phyloP scores from a whole-genome alignment of 352 stramenopile species.

The Pythium aphanidermatum region DNA sequence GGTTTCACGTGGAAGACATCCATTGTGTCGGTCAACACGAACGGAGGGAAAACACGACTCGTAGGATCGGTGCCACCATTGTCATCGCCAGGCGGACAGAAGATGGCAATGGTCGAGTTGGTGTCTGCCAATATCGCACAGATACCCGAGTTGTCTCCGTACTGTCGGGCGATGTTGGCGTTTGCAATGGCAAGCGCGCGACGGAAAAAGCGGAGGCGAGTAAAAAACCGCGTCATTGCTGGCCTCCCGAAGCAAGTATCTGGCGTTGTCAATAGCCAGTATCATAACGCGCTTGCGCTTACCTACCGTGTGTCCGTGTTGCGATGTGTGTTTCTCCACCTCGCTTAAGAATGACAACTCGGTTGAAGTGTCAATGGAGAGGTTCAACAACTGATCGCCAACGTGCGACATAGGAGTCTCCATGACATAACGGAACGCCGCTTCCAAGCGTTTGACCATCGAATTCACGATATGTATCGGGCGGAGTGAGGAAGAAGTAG shows the following conservation, averaged over 20 bases:
- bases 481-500: too few species aligned
- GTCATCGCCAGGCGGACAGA: background rate
- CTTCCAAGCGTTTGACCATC: too few species aligned
- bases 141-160: background rate
- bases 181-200: background rate
- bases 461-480: too few species aligned
- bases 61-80: slow-evolving; percentile 41
- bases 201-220: background rate
- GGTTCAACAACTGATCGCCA: too few species aligned
- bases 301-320: too few species aligned
- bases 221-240: background rate
- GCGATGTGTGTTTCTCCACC: too few species aligned
- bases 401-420: too few species aligned
- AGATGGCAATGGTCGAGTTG: slow-evolving; percentile 2
- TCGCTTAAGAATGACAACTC: too few species aligned
- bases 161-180: background rate
- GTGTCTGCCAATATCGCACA: slow-evolving; percentile 36
- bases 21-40: slow-evolving; percentile 40
- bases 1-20: slow-evolving; percentile 8
- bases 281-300: slow-evolving; percentile 1
- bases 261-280: slow-evolving; percentile 3
- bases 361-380: too few species aligned
- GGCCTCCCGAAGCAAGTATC: background rate
- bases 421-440: too few species aligned
- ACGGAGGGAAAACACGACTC: slow-evolving; percentile 59